Evolutionary conservation across 23 red algal species (phyloP).

Genomic region (Cyanidiococcus yangmingshanensis): DNA sequence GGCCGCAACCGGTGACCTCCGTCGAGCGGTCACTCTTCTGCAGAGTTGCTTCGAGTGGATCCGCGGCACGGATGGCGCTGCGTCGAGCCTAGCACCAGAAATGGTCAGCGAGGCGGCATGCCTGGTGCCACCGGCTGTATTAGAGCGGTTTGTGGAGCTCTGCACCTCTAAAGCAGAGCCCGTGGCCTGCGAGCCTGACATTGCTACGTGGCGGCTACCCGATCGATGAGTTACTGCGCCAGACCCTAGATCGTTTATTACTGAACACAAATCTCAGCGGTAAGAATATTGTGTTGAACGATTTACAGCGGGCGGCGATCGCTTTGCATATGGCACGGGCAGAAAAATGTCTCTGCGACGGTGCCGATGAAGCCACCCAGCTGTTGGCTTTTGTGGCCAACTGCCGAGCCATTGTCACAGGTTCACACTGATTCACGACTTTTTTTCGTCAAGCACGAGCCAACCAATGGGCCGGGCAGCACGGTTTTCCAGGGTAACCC

Average conservation of each 20-base stretch:
- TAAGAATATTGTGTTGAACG: conserved; percentile 20
- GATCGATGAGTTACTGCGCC: conserved; percentile 37
- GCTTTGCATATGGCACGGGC: conserved; percentile 57
- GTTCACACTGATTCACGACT: too few relatives aligned
- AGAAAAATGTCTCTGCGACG: conserved; percentile 58
- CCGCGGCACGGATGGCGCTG: not conserved
- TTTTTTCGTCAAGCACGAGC: too few relatives aligned
- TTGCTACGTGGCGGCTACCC: conserved; percentile 64
- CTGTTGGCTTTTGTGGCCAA: conserved; percentile 22
- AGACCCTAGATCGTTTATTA: conserved; percentile 30
- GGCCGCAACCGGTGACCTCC: conserved; percentile 55
- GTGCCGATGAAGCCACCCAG: conserved; percentile 67
- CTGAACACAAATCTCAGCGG: not conserved
- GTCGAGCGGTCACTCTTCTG: conserved; percentile 72
- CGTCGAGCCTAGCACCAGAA: conserved; percentile 28
- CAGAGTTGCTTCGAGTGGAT: conserved; percentile 41
- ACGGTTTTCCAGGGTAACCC: too few relatives aligned
- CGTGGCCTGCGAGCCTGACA: conserved; percentile 23
- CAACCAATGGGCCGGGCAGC: too few relatives aligned
- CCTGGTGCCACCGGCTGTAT: conserved; percentile 40
- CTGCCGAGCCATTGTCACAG: not conserved
- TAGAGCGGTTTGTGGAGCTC: conserved; percentile 38
- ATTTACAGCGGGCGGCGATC: conserved; percentile 66
- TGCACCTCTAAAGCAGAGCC: conserved; percentile 29
- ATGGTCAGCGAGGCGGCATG: conserved; percentile 51